Base-by-base conservation (phyloP, 345 rosid species). In the Durio zibethinus region DNA sequence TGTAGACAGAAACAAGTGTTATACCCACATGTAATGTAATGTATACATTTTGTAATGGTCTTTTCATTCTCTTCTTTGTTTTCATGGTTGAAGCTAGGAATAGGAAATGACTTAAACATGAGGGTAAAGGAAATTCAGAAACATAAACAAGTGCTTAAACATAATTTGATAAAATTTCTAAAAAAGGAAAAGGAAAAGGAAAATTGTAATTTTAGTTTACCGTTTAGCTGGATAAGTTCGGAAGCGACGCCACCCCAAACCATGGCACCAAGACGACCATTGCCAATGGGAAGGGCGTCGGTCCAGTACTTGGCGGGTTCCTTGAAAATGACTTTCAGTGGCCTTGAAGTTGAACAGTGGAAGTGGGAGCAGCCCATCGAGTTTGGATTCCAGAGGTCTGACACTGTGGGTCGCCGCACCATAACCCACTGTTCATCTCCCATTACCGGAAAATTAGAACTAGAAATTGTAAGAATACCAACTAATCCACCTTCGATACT, bases 261-360 rank as follows among this genome's bases (percentile, higher is more conserved):
- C 92, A 92, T 93, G 40, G 98, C 99, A 43, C 97, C 99, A 16
- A 96, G 81, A 12, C 98, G 93, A 31, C 98, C 98, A 87, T 96
- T 96, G 0, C 97, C 97, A 36, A 93, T 84, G 10, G 98, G 98
- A 79, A 89, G 84, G 21, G 98, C 89, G 73, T 96, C 98, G 7
- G 97, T 93, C 93, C 94, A 96, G 77, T 89, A 81, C 74, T 88
- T 80, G 45, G 97, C 93, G 0, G 98, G 97, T 47, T 84, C 93
- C 45, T 48, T 50, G 77, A 93, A 96, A 4, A 84, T 88, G 50
- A 93, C 76, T 87, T 88, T 92, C 64, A 92, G 77, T 9, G 93
- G 89, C 77, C 61, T 81, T 11, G 86, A 79, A 48, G 59, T 80
- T 38, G 54, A 68, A 68, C 71, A 38, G 31, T 40, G 50, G 48